A percentile compares a stretch with the other conserved stretches of the same genome.
These are phyloP conservation scores for Colletotrichum sp. DNA, from an alignment of 2,329 filamentous ascomycete genomes.

Conservation along the genomic window DNA sequence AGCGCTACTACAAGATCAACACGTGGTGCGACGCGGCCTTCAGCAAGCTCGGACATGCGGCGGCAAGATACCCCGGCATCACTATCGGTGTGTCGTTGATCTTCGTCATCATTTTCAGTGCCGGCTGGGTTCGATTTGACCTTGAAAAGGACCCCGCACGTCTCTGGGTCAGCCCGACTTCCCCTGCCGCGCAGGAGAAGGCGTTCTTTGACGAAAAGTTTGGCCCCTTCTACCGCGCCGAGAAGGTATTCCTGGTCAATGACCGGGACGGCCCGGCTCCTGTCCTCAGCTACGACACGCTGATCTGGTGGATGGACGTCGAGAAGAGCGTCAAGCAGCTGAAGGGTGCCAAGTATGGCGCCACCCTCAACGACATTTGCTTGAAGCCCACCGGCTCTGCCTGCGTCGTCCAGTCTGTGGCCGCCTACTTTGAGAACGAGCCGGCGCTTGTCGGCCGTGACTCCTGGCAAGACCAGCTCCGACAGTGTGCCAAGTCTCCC, in stretches of 20 bases:
- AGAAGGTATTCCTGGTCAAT: constrained; percentile 94
- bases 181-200: constrained; percentile 90
- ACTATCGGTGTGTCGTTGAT: constrained; percentile 81
- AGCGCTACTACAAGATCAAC: constrained; percentile 83
- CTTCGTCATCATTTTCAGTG: constrained; percentile 77
- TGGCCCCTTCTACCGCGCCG: constrained; percentile 92
- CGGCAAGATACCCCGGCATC: constrained; percentile 82
- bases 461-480: constrained; percentile 75
- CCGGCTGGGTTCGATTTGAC: constrained; percentile 89
- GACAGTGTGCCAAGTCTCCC: constrained; percentile 77
- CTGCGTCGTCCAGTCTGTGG: constrained; percentile 93
- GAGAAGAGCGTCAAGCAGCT: constrained; percentile 78
- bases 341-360: constrained; percentile 70
- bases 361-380: constrained; percentile 83
- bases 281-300: constrained; percentile 85
- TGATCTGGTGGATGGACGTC: constrained; percentile 93
- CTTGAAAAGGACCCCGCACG: constrained; percentile 89
- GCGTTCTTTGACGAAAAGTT: constrained; percentile 92
- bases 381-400: constrained; percentile 90
- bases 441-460: constrained; percentile 64
- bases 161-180: constrained; percentile 96
- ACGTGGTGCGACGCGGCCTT: constrained; percentile 82
- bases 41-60: constrained; percentile 77
- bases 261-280: constrained; percentile 76
- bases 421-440: constrained; percentile 81